Base-by-base conservation (phyloP, 1,284 basidiomycete genomes). In the Cerrena zonata region DNA sequence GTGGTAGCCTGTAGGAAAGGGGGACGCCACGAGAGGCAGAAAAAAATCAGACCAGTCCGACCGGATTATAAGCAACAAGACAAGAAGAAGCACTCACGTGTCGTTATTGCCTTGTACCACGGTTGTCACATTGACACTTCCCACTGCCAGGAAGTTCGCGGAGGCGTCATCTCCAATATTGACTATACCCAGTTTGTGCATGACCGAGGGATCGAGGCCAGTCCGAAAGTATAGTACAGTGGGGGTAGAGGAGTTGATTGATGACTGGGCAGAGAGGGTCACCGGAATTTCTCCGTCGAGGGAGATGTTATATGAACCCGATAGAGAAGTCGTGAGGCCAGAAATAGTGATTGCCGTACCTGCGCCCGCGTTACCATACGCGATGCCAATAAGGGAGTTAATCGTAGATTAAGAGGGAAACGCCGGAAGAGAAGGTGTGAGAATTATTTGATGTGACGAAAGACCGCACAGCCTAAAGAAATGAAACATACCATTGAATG, bases 191-290 rank as follows among this genome's bases (percentile, higher is more conserved):
- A 89, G 58, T 2, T 69, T 62, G 60, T 89, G 85, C 12, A 61
- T 53, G 11, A 58, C 45, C 37, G 64, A 65, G 15, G 76, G 68
- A 58, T 85, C 72, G 44, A 89, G 73, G n/a, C 77, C 78, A 22
- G 78, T 77, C 26, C 76, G 72, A 56, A 76, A 83, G 61, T 81
- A 89, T 10, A 89, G 70, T 11, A 81, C 65, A 24, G 76, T 71
- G 45, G 64, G 66, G 19, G 77, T 65, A 46, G 72, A 62, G 34
- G 76, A 65, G 44, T 70, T 75, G 63, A 79, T 84, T 0, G 82
- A 78, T 4, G 82, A 76, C 54, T 64, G 64, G 4, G 73, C 78
- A 25, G 74, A 77, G 39, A 79, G 61, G 1, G 58, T 65, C 36
- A 73, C 67, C 12, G 68, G 68, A 53, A 65, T 65, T 52, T 74